Conservation (phyloP, 345 rosid species). For the Trapa incisa region DNA sequence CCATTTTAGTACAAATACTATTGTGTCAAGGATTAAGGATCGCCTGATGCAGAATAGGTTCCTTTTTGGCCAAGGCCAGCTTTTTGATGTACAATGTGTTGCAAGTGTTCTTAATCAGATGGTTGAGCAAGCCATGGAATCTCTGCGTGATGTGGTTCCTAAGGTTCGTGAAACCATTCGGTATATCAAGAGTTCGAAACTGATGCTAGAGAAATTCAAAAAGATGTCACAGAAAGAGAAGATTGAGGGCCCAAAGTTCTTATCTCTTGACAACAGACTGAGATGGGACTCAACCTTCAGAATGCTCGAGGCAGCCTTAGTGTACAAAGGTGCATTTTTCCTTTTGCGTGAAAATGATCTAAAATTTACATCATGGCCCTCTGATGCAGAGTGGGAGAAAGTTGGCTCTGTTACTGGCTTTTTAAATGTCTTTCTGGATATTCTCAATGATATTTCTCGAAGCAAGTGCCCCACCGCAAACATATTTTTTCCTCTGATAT, state of each 20-base stretch:
- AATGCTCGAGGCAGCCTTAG: slow-evolving; percentile 56
- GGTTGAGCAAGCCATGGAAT: slow-evolving; percentile 48
- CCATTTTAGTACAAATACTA: slow-evolving; percentile 27
- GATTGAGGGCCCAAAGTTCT: slow-evolving; percentile 29
- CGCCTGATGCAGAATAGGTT: slow-evolving; percentile 59
- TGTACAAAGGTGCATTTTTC: slow-evolving; percentile 33
- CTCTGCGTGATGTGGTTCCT: slow-evolving; percentile 24
- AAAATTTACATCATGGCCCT: slow-evolving; percentile 26
- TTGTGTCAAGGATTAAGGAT: slow-evolving; percentile 46
- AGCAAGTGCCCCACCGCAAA: slow-evolving; percentile 44
- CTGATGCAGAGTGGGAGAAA: slow-evolving; percentile 63
- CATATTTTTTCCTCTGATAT: slow-evolving; percentile 51
- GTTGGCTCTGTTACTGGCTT: slow-evolving; percentile 23
- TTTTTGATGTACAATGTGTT: slow-evolving; percentile 55
- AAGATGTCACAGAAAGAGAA: slow-evolving; percentile 27
- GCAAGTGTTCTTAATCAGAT: slow-evolving; percentile 42
- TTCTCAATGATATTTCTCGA: slow-evolving; percentile 34
- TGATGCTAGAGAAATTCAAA: slow-evolving; percentile 24
- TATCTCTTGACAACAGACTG: slow-evolving; percentile 36
- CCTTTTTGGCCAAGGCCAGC: slow-evolving; percentile 49
- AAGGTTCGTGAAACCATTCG: slow-evolving; percentile 46
- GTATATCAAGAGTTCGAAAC: slow-evolving; percentile 38
- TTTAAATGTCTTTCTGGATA: slow-evolving; percentile 53
- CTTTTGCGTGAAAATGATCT: slow-evolving; percentile 32
- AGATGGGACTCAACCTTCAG: slow-evolving; percentile 54